phyloP scores from a whole-genome alignment of 1,139 yeast genomes.

The Sugiyamaella grinbergsii region DNA sequence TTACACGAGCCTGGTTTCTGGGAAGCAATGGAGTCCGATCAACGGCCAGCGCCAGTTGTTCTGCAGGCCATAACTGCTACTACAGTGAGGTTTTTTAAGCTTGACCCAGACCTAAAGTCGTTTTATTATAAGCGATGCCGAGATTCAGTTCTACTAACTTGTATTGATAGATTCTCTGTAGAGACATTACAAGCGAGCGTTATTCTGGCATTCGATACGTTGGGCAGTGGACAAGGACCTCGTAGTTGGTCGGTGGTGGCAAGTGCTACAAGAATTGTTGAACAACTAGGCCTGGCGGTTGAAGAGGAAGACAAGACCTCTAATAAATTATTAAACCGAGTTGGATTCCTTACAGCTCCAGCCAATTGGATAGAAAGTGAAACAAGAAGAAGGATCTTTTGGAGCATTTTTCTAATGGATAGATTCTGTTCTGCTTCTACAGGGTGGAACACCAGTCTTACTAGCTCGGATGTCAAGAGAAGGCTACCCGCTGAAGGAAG shows the following conservation, averaged over 20 bases:
- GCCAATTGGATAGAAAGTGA: constrained; percentile 29
- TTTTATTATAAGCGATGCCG: constrained; percentile 26
- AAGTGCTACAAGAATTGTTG: constrained; percentile 31
- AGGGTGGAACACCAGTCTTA: constrained; percentile 33
- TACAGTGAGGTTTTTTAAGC: constrained; percentile 27
- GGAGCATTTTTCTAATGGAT: constrained; percentile 33
- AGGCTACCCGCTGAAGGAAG: constrained; percentile 31
- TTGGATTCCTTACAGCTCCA: constrained; percentile 25
- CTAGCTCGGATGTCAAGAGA: constrained; percentile 26
- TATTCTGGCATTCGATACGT: constrained; percentile 34
- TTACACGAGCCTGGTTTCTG: constrained; percentile 24
- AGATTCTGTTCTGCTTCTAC: constrained; percentile 34
- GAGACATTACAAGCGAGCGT: constrained; percentile 33
- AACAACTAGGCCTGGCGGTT: constrained; percentile 29
- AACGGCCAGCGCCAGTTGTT: constrained; percentile 17
- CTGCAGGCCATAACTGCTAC: constrained; percentile 32
- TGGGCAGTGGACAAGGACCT: constrained; percentile 34
- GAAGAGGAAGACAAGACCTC: constrained; percentile 27
- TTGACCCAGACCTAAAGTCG: constrained; percentile 17
- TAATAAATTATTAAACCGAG: constrained; percentile 24
- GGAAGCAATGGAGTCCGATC: constrained; percentile 15
- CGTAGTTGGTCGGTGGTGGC: constrained; percentile 31
- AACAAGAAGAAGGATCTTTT: constrained; percentile 33
- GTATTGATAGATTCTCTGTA: constrained; percentile 32
- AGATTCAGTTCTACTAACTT: constrained; percentile 27